These are phyloP conservation scores for Heritiera littoralis DNA, from an alignment of 345 rosid species.

Conservation along the genomic window DNA sequence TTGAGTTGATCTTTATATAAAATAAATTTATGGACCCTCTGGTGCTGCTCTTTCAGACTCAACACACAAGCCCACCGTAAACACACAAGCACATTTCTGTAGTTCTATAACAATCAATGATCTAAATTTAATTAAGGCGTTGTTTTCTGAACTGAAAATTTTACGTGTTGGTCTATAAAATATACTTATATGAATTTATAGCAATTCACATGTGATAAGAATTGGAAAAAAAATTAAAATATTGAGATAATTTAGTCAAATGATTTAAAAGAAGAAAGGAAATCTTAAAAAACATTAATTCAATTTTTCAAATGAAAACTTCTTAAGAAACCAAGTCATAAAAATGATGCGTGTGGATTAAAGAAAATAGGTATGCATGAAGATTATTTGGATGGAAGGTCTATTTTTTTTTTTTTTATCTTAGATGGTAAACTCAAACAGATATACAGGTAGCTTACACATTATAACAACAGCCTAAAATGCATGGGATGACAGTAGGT, in stretches of 20 bases:
- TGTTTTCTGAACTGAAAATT: not conserved
- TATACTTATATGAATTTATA: not conserved
- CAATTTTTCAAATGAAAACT: not conserved
- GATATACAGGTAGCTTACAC: not conserved
- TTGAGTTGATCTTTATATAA: constrained; percentile 21
- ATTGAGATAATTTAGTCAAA: not conserved
- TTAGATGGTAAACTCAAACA: not conserved
- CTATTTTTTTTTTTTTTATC: not conserved
- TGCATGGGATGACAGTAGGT: not conserved
- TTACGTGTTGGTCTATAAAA: not conserved
- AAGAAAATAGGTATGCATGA: not conserved
- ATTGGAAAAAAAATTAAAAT: not conserved
- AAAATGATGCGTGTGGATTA: not conserved
- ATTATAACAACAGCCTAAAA: not conserved
- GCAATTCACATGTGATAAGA: not conserved
- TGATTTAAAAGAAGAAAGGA: not conserved
- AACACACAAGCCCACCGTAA: not conserved
- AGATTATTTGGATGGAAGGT: not conserved
- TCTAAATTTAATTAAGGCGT: not conserved
- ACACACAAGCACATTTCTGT: not conserved
- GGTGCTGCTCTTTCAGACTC: constrained; percentile 7
- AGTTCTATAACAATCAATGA: not conserved
- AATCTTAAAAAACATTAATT: not conserved
- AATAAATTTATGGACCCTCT: constrained; percentile 4
- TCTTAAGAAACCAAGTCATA: not conserved